Evolutionary conservation across 495 filamentous ascomycete species (phyloP).

Genomic region (Articulospora tetracladia): DNA sequence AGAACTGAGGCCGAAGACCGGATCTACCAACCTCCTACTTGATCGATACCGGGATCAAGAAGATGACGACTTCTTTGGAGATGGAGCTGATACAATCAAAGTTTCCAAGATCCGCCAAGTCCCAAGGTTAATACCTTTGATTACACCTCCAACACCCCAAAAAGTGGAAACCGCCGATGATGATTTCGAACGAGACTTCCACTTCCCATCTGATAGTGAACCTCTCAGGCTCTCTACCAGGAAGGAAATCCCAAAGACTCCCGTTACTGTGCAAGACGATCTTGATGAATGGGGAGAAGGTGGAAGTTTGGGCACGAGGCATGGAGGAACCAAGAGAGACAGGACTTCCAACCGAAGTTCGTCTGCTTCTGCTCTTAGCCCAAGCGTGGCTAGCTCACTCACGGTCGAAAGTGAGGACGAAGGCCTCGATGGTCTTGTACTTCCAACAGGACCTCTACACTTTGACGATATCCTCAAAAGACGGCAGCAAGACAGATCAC

Average conservation of each 20-base stretch:
- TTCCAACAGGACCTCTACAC: slow-evolving; percentile 79
- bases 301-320: slow-evolving; percentile 74
- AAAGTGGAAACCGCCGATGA: slow-evolving; percentile 45
- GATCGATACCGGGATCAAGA: slow-evolving; percentile 61
- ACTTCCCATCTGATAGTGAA: slow-evolving; percentile 58
- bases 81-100: slow-evolving; percentile 63
- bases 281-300: slow-evolving; percentile 93
- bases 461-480: slow-evolving; percentile 72
- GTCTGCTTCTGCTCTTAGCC: slow-evolving; percentile 82
- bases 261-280: slow-evolving; percentile 63
- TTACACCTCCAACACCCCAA: slow-evolving; percentile 51
- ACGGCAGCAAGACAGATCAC: slow-evolving; percentile 51
- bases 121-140: slow-evolving; percentile 48
- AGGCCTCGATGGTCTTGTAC: slow-evolving; percentile 74
- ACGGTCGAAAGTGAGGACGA: slow-evolving; percentile 96
- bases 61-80: slow-evolving; percentile 57
- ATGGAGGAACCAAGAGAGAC: slow-evolving; percentile 79
- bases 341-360: slow-evolving; percentile 75
- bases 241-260: slow-evolving; percentile 54
- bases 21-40: slow-evolving; percentile 35
- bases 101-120: slow-evolving; percentile 53
- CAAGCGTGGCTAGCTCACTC: slow-evolving; percentile 84
- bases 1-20: slow-evolving; percentile 19
- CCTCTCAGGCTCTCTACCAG: slow-evolving; percentile 55
- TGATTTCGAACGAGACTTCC: slow-evolving; percentile 74